Conservation (phyloP, 1,284 basidiomycete species). For the Neonothopanus nambi region DNA sequence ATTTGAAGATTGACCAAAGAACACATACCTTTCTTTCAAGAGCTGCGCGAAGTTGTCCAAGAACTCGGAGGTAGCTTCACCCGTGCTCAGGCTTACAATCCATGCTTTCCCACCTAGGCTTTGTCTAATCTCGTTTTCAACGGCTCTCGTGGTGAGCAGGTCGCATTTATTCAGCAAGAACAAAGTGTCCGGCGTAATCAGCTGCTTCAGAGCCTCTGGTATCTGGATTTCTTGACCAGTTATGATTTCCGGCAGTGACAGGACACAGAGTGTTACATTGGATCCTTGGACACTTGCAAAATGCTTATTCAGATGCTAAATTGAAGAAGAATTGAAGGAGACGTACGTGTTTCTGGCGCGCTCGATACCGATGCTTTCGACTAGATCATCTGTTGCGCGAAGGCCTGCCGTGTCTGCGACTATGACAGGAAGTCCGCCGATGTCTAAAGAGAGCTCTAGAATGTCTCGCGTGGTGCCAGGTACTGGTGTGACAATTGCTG, state of each 20-base stretch:
- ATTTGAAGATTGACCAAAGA: conserved; percentile 3
- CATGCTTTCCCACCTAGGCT: conserved; percentile 36
- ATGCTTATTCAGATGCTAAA: conserved; percentile 8
- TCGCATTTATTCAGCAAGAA: conserved; percentile 80
- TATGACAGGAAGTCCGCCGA: conserved; percentile 81
- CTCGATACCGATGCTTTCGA: conserved; percentile 83
- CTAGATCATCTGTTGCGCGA: conserved; percentile 66
- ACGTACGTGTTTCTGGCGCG: conserved; percentile 67
- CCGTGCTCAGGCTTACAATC: conserved; percentile 64
- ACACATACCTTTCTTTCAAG: conserved; percentile 54
- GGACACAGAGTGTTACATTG: conserved; percentile 76
- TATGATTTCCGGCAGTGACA: conserved; percentile 63
- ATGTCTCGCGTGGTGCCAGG: conserved; percentile 90
- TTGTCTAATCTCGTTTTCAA: conserved; percentile 4
- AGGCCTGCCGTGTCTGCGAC: conserved; percentile 86
- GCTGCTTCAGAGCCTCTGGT: conserved; percentile 45
- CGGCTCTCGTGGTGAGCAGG: conserved; percentile 30
- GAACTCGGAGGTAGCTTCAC: conserved; percentile 57
- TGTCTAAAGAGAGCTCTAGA: conserved; percentile 79
- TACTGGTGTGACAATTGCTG: conserved; percentile 83
- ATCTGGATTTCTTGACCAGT: conserved; percentile 30
- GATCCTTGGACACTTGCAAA: conserved; percentile 56
- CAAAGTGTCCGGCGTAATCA: conserved; percentile 57
- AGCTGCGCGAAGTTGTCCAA: conserved; percentile 53
- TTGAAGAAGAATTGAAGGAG: neutral